phyloP scores from a whole-genome alignment of 805 yeast species.

The Metschnikowia cerradonensis region DNA sequence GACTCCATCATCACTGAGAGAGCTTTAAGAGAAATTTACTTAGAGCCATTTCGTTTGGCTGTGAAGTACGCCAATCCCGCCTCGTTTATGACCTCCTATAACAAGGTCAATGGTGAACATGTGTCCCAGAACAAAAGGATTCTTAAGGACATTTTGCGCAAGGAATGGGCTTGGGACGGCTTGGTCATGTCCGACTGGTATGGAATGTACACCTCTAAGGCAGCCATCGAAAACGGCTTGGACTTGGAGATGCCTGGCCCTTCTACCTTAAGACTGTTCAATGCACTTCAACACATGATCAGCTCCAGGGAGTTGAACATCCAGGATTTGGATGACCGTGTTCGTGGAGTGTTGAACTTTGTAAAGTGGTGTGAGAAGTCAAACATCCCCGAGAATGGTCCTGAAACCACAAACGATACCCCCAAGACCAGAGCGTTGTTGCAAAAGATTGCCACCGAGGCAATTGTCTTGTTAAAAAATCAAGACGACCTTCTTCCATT shows the following conservation, averaged over 20 bases:
- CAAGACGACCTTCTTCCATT: constrained; percentile 47
- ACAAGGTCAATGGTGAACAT: constrained; percentile 30
- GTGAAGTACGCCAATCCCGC: constrained; percentile 27
- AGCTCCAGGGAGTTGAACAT: constrained; percentile 24
- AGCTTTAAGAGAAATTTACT: constrained; percentile 30
- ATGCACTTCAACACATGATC: constrained; percentile 22
- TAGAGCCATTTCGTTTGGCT: constrained; percentile 33
- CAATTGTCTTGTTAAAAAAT: constrained; percentile 56
- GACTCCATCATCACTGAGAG: constrained; percentile 29
- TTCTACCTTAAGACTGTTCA: constrained; percentile 19
- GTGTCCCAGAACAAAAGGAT: constrained; percentile 23
- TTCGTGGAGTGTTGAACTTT: constrained; percentile 24
- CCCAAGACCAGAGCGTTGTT: constrained; percentile 21
- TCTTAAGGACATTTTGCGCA: constrained; percentile 23
- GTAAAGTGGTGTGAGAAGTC: constrained; percentile 21
- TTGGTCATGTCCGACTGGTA: constrained; percentile 33
- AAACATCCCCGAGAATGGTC: constrained; percentile 21
- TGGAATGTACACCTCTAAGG: constrained; percentile 27
- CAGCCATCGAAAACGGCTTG: constrained; percentile 26
- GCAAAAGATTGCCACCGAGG: constrained; percentile 32
- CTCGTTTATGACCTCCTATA: constrained; percentile 31
- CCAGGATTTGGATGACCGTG: constrained; percentile 26
- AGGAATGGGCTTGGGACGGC: constrained; percentile 34
- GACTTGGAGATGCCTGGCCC: constrained; percentile 38
- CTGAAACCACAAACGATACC: constrained; percentile 23